Percentiles rank a stretch among this genome's conserved stretches.
These are phyloP conservation scores for Backusella sp. DNA, from an alignment of 192 early-diverging fungal species.

Conservation along the genomic window DNA sequence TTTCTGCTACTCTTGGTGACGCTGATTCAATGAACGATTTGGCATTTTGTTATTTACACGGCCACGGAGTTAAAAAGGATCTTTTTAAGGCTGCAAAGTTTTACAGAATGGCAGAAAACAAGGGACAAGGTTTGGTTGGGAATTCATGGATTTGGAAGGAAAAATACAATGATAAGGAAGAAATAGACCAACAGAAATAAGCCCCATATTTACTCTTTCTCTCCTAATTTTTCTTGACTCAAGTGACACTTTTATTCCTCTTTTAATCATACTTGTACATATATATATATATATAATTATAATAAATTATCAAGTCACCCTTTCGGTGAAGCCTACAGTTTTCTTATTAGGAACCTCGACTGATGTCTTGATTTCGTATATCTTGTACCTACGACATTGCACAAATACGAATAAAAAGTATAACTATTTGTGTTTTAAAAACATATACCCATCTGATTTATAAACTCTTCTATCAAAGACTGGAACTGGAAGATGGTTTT, in stretches of 20 bases:
- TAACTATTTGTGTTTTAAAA: too few species aligned
- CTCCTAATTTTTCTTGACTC: too few species aligned
- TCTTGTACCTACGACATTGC: too few species aligned
- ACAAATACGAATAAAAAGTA: too few species aligned
- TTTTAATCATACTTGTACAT: not conserved
- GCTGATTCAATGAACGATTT: slow-evolving; percentile 76
- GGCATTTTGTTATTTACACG: slow-evolving; percentile 72
- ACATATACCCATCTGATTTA: too few species aligned
- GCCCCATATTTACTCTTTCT: too few species aligned
- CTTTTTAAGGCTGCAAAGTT: slow-evolving; percentile 71
- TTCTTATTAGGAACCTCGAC: too few species aligned
- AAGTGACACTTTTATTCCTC: not conserved
- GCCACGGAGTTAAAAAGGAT: slow-evolving; percentile 75
- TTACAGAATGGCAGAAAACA: slow-evolving; percentile 67
- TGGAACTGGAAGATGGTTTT: too few species aligned
- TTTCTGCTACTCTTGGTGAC: slow-evolving; percentile 77
- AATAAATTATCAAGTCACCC: too few species aligned
- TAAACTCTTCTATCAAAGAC: too few species aligned
- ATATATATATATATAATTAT: not conserved
- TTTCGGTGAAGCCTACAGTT: too few species aligned
- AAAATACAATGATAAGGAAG: slow-evolving; percentile 57
- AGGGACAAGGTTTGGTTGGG: slow-evolving; percentile 68
- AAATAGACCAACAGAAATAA: not conserved
- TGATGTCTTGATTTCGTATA: too few species aligned
- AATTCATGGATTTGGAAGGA: slow-evolving; percentile 83